phyloP scores from a whole-genome alignment of 352 stramenopile species.

The Phytophthora citricola region DNA sequence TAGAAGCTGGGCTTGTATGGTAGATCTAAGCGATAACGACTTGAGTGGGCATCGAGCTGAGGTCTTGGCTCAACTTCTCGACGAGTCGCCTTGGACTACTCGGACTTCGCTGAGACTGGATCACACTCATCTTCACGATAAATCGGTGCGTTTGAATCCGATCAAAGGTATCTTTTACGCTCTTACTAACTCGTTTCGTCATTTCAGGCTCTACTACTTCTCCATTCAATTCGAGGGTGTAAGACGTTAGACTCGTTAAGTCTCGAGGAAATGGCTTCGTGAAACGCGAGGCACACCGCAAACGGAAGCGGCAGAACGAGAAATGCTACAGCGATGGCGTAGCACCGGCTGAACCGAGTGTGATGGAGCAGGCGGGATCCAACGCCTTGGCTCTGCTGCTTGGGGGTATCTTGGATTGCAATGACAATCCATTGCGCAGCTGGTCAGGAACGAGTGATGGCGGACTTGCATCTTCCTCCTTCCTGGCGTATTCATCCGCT shows the following conservation, averaged over 20 bases:
- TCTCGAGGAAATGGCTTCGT: conserved; percentile 74
- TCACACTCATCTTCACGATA: conserved; percentile 60
- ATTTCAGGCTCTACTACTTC: conserved; percentile 57
- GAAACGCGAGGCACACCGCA: conserved; percentile 35
- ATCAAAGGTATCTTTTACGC: too few relatives aligned
- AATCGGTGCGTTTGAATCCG: conserved; percentile 41
- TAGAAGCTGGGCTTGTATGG: conserved; percentile 43
- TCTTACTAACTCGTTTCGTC: neutral
- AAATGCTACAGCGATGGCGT: conserved; percentile 24
- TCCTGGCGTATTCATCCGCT: conserved; percentile 19
- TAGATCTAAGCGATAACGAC: conserved; percentile 85
- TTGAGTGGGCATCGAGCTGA: conserved; percentile 55
- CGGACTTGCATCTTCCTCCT: conserved; percentile 12
- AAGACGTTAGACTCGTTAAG: conserved; percentile 64
- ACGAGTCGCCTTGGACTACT: conserved; percentile 45
- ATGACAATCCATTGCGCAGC: conserved; percentile 24
- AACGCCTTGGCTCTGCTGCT: conserved; percentile 57
- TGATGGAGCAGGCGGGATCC: conserved; percentile 50
- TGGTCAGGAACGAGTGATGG: conserved; percentile 26
- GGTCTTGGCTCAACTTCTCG: conserved; percentile 57
- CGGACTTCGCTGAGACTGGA: conserved; percentile 64
- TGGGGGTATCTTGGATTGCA: conserved; percentile 30
- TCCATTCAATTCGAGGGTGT: conserved; percentile 65
- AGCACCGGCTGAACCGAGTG: conserved; percentile 12
- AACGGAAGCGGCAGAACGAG: conserved; percentile 21